phyloP scores from a whole-genome alignment of 2,329 filamentous ascomycete genomes.

The Beauveria varroae region DNA sequence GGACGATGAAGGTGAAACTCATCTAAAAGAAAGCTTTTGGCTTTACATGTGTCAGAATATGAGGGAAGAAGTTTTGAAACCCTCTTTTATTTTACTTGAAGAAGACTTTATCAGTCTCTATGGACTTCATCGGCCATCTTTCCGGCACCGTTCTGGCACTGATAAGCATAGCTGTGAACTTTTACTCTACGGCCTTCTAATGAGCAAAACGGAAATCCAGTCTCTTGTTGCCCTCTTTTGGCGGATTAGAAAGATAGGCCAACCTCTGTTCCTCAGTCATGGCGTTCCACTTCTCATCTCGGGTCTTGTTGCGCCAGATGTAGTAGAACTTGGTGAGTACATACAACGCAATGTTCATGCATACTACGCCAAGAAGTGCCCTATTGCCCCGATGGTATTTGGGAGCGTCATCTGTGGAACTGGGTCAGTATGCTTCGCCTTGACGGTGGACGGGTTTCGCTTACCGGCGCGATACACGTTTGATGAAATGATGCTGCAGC shows the following conservation, averaged over 20 bases:
- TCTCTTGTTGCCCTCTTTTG: slow-evolving; percentile 37
- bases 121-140: too few species aligned
- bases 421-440: not conserved
- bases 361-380: slow-evolving; percentile 38
- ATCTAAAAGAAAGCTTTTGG: too few species aligned
- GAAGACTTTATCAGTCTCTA: not conserved
- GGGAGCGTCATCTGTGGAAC: slow-evolving; percentile 20
- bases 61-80: too few species aligned
- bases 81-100: too few species aligned
- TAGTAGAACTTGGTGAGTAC: slow-evolving; percentile 46
- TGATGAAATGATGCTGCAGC: slow-evolving; percentile 23
- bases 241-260: slow-evolving; percentile 28
- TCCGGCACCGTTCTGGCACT: not conserved
- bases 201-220: slow-evolving; percentile 36
- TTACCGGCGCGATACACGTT: slow-evolving; percentile 20
- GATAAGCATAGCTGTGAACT: not conserved
- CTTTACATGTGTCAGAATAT: too few species aligned
- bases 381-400: slow-evolving; percentile 38
- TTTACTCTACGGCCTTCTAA: not conserved
- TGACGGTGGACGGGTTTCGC: slow-evolving; percentile 19
- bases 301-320: slow-evolving; percentile 36
- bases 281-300: slow-evolving; percentile 37
- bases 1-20: too few species aligned
- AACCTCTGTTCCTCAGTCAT: slow-evolving; percentile 35
- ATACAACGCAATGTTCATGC: slow-evolving; percentile 42